Evolutionary conservation across 495 filamentous ascomycete genomes (phyloP), one percentile per base, ranked within the genome.

Genomic region (Cercophora scortea): DNA sequence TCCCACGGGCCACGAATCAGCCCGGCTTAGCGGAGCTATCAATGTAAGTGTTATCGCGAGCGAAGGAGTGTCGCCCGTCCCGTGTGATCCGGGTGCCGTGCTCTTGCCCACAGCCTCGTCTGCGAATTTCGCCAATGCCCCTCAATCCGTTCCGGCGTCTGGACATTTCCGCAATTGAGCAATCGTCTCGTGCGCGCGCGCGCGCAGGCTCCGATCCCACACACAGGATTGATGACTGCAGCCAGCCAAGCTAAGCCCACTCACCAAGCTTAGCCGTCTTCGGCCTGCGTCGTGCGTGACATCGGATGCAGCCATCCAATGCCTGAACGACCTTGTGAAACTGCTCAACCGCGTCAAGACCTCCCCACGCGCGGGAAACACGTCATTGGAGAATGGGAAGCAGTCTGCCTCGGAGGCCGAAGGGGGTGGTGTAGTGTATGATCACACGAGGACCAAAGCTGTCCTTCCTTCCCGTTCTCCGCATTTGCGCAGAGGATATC

Each of bases 401-500:
- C 42, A 19, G 38, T 12, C 12, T 41, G 38, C 45, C 32, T 32
- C 35, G 10, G 51, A 53, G 47, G 47, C 42, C 10, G 15, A 45
- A 33, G 49, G 35, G n/a, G 13, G 18, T 43, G 16, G 42, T 45
- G 8, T 8, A 8, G 4, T 18, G 49, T 49, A 50, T 36, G 40
- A 53, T 55, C 15, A 41, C 46, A 38, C 45, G 48, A 42, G 50
- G 38, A 32, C 42, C 42, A 38, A 49, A 45, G 45, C 4, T 42
- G 32, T 33, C 51, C 42, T 40, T 42, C 19, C 32, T 18, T 17
- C 6, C 19, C 12, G 13, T 48, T 65, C 51, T 67, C 53, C 64
- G 64, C 64, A 67, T 65, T 65, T 67, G 64, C 64, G 64, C 64
- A 67, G 52, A 66, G 34, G 16, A 32, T 25, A 32, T 46, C 25